Base-by-base conservation (phyloP, 768 basidiomycete genomes). In the Tephrocybe rancida region DNA sequence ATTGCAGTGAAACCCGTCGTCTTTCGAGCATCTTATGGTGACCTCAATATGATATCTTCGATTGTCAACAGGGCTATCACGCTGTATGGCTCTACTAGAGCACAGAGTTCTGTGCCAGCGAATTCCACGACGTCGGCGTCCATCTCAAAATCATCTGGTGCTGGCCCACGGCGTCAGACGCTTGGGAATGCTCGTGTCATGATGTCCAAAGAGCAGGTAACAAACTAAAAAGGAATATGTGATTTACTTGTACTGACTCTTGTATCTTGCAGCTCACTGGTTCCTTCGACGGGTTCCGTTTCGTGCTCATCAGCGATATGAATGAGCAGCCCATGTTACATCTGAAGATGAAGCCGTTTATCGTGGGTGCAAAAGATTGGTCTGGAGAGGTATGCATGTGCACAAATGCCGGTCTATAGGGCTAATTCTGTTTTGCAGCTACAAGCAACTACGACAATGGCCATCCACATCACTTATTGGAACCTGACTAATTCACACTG, bases 401-500 rank as follows among this genome's bases (percentile, higher is more conserved):
- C 13, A 19, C 10, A 1, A 14, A 35, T 16, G 8, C 19, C 21
- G 24, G 3, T 27, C 19, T 8, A 11, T 1, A 19, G 59, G 38
- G 54, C 53, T 19, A 11, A 43, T 1, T 21, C 21, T 34, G 26
- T 38, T 43, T 44, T 3, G 44, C 37, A 98, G 96, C 72, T 98
- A 41, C 87, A 88, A 65, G 90, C 92, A 5, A 86, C 87, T 5
- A 89, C 90, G 1, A 87, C 88, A 0, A 75, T 98, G 63, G 85
- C 87, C 21, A 87, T 86, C 2, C 85, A 87, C 45, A 88, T 97
- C 67, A 93, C 86, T 54, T 99, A 97, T 64, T 99, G 94, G 92
- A 99, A 99, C 69, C 70, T 98, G 45, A 87, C 88, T 21, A 98
- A 97, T 65, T 98, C 97, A 44, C 94, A 98, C 64, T 99, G 97